Percentiles rank a stretch among this genome's conserved stretches.
Evolutionary conservation across 805 yeast genomes (phyloP).

Genomic region (Kazachstania psychrophila): DNA sequence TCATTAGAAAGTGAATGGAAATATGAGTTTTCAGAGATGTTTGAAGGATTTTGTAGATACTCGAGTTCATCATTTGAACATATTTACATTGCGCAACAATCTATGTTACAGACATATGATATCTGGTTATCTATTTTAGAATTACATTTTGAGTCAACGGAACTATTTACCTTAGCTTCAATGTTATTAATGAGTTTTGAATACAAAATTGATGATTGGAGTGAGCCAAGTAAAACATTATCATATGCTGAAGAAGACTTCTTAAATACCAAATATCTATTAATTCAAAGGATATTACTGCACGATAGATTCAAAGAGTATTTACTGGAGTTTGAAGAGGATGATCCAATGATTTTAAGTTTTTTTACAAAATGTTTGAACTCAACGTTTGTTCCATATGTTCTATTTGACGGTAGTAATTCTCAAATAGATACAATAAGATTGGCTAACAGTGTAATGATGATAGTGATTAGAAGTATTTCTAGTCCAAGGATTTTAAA

Average conservation of each 20-base stretch:
- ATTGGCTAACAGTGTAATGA: constrained; percentile 50
- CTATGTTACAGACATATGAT: constrained; percentile 52
- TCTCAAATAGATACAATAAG: constrained; percentile 45
- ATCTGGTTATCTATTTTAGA: constrained; percentile 40
- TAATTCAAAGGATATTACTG: constrained; percentile 47
- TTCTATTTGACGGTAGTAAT: constrained; percentile 38
- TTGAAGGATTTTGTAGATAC: constrained; percentile 34
- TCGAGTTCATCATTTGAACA: constrained; percentile 38
- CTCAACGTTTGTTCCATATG: constrained; percentile 52
- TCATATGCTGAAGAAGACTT: constrained; percentile 37
- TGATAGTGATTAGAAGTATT: constrained; percentile 38
- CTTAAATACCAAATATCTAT: constrained; percentile 50
- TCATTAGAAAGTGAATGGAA: constrained; percentile 19
- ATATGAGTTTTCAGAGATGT: constrained; percentile 20
- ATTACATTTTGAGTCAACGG: constrained; percentile 9
- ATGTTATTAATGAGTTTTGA: constrained; percentile 17
- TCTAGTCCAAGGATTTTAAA: constrained; percentile 37
- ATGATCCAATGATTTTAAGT: constrained; percentile 14
- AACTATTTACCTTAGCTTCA: constrained; percentile 12
- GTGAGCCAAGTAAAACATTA: constrained; percentile 6
- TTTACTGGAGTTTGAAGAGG: constrained; percentile 10
- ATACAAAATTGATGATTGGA: constrained; percentile 12
- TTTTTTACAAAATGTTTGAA: constrained; percentile 41
- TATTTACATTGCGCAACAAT: constrained; percentile 53
- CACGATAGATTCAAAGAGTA: constrained; percentile 22